Evolutionary conservation across 2,329 filamentous ascomycete species (phyloP), one percentile per base, ranked within the genome.

Genomic region (Aspergillus unguis): DNA sequence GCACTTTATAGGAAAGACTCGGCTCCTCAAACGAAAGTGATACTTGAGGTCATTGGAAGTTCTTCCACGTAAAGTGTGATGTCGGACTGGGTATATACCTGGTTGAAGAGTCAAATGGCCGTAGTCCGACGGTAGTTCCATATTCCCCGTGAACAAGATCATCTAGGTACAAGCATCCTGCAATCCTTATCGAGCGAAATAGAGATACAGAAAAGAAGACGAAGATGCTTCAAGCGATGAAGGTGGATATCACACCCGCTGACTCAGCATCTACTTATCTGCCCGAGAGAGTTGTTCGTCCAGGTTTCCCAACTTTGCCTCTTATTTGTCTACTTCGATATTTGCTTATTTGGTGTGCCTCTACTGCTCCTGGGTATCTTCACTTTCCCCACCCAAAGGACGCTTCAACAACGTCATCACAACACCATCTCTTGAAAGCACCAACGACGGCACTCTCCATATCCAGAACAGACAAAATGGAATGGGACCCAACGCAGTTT

Each of bases 401-500:
- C 17, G 17, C 17, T 17, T 17, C 17, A 17, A 17, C 17, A 17
- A 17, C 17, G 17, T 17, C 17, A 17, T 38, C 36, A 38, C 36
- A 23, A 38, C 10, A 38, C 25, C 36, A 38, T 23, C 17, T 38
- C 17, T n/a, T 23, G 25, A 17, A 17, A 17, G 17, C 7, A 38
- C 36, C 11, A 7, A 38, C 36, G 7, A 38, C 7, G 7, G 17
- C 36, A 38, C 25, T 9, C 9, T 44, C 42, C 26, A 45, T 7
- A 26, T 23, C 27, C 32, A 17, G 17, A 11, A 36, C 27, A 17
- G 17, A 17, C 26, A 46, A 7, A 23, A 53, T 26, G 31, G 69
- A 71, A 53, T 73, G 71, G 72, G 62, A 74, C 65, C 71, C 72
- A 9, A 70, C 70, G 29, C 67, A 66, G 38, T 74, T 73, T 60